These are phyloP conservation scores for Jatropha podagrica DNA, from an alignment of 441 rosid genomes.

Conservation along the genomic window DNA sequence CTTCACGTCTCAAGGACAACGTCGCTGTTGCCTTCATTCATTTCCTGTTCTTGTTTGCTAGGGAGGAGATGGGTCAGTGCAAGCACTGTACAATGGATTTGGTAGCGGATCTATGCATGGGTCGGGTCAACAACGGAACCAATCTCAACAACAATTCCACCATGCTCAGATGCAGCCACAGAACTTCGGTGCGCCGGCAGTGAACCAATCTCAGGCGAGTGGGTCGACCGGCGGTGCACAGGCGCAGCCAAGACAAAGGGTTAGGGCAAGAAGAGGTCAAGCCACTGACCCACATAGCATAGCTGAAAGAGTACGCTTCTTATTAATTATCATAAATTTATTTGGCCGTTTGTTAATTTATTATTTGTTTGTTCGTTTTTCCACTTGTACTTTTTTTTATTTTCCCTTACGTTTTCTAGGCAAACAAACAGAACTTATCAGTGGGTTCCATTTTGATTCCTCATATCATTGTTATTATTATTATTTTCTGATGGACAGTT, in stretches of 20 bases:
- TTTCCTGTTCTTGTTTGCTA: neutral
- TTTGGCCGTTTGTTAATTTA: neutral
- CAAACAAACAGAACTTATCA: neutral
- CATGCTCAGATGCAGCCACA: constrained; percentile 54
- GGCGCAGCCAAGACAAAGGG: constrained; percentile 67
- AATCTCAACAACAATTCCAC: constrained; percentile 45
- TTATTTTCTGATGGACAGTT: constrained; percentile 41
- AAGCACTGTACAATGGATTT: constrained; percentile 57
- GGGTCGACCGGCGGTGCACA: constrained; percentile 49
- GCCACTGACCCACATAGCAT: constrained; percentile 97
- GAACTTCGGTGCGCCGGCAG: constrained; percentile 31
- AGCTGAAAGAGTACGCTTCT: constrained; percentile 69
- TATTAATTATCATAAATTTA: neutral
- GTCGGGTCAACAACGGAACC: constrained; percentile 30
- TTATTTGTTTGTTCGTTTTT: neutral
- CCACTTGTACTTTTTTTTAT: neutral
- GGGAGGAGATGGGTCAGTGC: constrained; percentile 52
- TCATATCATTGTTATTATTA: neutral
- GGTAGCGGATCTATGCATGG: constrained; percentile 58
- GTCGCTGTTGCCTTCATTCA: neutral
- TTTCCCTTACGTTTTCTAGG: constrained; percentile 4
- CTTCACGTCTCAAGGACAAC: neutral
- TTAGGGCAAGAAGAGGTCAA: constrained; percentile 93
- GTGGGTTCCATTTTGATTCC: neutral
- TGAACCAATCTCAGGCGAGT: constrained; percentile 48